A percentile compares a stretch with the other conserved stretches of the same genome.
phyloP scores from a whole-genome alignment of 129 eudicot species.

The Silybum marianum region DNA sequence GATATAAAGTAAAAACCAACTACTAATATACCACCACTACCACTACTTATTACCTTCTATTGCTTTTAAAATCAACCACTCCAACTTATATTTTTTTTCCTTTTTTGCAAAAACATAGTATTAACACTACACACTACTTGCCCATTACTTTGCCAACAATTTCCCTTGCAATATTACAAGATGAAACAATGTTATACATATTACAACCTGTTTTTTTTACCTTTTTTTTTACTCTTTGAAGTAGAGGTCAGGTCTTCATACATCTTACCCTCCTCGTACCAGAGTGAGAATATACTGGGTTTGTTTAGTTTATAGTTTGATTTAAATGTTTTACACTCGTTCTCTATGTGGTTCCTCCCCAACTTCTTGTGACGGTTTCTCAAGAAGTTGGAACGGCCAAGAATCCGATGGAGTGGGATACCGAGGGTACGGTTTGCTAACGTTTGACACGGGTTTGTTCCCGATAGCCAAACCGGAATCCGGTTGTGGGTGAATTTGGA shows the following conservation, averaged over 20 bases:
- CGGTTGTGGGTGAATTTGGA: slow-evolving; percentile 38
- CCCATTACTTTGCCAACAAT: not conserved
- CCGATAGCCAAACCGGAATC: slow-evolving; percentile 18
- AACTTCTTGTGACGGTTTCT: slow-evolving; percentile 37
- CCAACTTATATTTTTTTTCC: not conserved
- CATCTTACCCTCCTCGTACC: not conserved
- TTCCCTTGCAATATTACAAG: slow-evolving; percentile 10
- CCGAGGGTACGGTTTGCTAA: slow-evolving; percentile 82
- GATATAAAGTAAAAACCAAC: not conserved
- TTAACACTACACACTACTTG: not conserved
- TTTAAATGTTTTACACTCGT: not conserved
- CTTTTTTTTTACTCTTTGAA: not conserved
- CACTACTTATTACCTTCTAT: not conserved
- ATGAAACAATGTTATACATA: not conserved
- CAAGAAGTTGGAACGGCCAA: slow-evolving; percentile 76
- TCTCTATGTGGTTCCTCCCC: slow-evolving; percentile 10
- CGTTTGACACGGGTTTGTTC: slow-evolving; percentile 38
- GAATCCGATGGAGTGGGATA: slow-evolving; percentile 79
- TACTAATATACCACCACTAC: not conserved
- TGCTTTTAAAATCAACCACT: not conserved
- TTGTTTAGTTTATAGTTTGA: not conserved
- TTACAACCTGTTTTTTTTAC: not conserved
- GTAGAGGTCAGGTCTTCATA: not conserved
- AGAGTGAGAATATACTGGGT: not conserved
- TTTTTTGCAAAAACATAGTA: not conserved